These are phyloP conservation scores for Thermothelomyces thermophilus DNA, from an alignment of 2,329 filamentous ascomycete genomes.

Conservation along the genomic window DNA sequence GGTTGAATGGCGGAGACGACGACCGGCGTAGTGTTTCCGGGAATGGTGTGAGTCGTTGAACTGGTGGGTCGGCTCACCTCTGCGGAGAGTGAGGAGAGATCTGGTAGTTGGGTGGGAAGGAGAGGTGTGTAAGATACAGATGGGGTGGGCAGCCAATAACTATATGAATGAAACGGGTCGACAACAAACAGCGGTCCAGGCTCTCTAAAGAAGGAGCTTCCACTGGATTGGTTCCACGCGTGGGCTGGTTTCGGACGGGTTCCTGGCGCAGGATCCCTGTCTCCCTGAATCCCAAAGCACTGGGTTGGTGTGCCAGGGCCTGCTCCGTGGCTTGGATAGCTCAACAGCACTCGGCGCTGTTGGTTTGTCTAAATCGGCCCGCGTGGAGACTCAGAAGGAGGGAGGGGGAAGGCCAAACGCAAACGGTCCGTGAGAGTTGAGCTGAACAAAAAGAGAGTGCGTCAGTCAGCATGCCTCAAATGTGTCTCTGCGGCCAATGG, in stretches of 20 bases:
- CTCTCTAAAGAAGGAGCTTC: constrained; percentile 20
- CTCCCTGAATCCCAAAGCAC: constrained; percentile 23
- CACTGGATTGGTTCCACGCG: constrained; percentile 16
- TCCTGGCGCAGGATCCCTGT: constrained; percentile 21
- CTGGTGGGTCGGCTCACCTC: constrained; percentile 33
- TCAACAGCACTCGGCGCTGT: constrained; percentile 22
- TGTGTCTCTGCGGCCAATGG: constrained; percentile 1
- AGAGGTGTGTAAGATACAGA: constrained; percentile 25
- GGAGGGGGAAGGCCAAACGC: constrained; percentile 1
- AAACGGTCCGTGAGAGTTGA: no score
- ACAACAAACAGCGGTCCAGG: constrained; percentile 18
- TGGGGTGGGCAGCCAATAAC: constrained; percentile 24
- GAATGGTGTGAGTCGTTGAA: constrained; percentile 27
- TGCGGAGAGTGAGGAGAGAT: constrained; percentile 27
- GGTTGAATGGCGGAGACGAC: constrained; percentile 11
- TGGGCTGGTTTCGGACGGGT: constrained; percentile 18
- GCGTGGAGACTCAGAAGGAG: constrained; percentile 15
- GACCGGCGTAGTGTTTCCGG: constrained; percentile 26
- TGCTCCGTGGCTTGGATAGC: constrained; percentile 13
- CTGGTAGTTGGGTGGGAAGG: constrained; percentile 32
- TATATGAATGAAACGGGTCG: constrained; percentile 27
- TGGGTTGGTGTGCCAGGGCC: constrained; percentile 23
- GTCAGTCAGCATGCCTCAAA: constrained; percentile 8
- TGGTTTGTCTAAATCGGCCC: constrained; percentile 20
- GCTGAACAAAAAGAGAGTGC: constrained; percentile 3